These are phyloP conservation scores for Blastomyces emzantsi DNA, from an alignment of 2,329 filamentous ascomycete genomes.

Conservation along the genomic window DNA sequence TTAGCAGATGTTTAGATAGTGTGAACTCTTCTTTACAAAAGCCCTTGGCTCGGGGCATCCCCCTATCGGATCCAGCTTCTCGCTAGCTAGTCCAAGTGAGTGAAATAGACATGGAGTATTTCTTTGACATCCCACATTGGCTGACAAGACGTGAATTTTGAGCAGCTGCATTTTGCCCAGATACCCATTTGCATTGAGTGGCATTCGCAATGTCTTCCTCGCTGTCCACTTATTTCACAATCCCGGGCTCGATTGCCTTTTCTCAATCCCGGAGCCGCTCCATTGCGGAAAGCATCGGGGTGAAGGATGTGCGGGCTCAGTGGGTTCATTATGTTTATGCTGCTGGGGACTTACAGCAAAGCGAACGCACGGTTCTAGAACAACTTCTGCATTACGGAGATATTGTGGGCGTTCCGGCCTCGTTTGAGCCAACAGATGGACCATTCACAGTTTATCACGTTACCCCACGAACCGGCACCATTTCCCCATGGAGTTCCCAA, in stretches of 20 bases:
- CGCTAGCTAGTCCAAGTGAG: background rate
- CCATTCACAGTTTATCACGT: constrained; percentile 58
- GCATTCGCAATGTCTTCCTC: constrained; percentile 27
- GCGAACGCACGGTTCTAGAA: constrained; percentile 45
- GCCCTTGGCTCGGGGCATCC: background rate
- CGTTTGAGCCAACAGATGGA: constrained; percentile 41
- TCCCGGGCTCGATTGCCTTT: constrained; percentile 37
- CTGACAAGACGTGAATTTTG: background rate
- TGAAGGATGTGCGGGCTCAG: constrained; percentile 38
- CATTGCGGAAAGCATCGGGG: constrained; percentile 36
- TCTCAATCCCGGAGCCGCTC: constrained; percentile 38
- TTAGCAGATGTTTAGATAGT: background rate
- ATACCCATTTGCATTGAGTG: background rate
- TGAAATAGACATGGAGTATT: constrained; percentile 1
- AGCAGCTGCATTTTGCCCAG: background rate
- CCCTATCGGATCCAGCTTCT: background rate
- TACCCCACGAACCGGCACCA: constrained; percentile 66
- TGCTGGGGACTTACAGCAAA: constrained; percentile 38
- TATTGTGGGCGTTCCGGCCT: constrained; percentile 39
- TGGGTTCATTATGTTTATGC: constrained; percentile 58
- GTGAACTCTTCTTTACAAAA: background rate
- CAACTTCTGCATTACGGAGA: constrained; percentile 55
- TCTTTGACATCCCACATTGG: background rate
- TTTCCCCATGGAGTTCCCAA: constrained; percentile 96
- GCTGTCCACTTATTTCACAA: constrained; percentile 28